Conservation (phyloP, 2,329 filamentous ascomycete genomes). For the Fusarium drepaniforme region DNA sequence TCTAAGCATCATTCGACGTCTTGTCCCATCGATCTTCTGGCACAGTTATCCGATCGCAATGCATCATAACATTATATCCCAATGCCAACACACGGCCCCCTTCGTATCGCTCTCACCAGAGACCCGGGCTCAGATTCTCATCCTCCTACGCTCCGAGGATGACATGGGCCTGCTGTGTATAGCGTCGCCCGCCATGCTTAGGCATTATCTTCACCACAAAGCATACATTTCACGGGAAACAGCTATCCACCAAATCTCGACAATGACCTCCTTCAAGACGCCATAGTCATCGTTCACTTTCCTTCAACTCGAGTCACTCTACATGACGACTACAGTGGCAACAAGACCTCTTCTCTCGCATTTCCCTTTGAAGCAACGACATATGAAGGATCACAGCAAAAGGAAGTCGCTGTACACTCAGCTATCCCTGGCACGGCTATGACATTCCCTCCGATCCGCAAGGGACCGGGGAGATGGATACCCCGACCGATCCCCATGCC, state of each 20-base stretch:
- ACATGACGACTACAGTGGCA: too few species aligned
- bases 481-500: not conserved
- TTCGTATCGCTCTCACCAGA: not conserved
- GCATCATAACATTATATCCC: too few species aligned
- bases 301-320: not conserved
- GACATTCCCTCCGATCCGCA: not conserved
- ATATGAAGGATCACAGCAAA: not conserved
- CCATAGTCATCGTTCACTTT: not conserved
- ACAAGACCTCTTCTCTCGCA: not conserved
- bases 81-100: not conserved
- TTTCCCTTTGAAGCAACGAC: not conserved
- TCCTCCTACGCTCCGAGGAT: not conserved
- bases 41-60: too few species aligned
- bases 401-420: not conserved
- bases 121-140: not conserved
- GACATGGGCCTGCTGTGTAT: not conserved
- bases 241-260: not conserved
- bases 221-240: not conserved
- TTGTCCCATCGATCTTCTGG: too few species aligned
- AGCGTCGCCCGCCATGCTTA: not conserved
- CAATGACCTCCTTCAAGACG: not conserved
- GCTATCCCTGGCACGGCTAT: not conserved
- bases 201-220: not conserved
- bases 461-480: not conserved
- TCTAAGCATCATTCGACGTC: not conserved